Percentiles rank a stretch among this genome's conserved stretches.
Conservation (phyloP, 352 stramenopile genomes). For the Globisporangium barbulae region DNA sequence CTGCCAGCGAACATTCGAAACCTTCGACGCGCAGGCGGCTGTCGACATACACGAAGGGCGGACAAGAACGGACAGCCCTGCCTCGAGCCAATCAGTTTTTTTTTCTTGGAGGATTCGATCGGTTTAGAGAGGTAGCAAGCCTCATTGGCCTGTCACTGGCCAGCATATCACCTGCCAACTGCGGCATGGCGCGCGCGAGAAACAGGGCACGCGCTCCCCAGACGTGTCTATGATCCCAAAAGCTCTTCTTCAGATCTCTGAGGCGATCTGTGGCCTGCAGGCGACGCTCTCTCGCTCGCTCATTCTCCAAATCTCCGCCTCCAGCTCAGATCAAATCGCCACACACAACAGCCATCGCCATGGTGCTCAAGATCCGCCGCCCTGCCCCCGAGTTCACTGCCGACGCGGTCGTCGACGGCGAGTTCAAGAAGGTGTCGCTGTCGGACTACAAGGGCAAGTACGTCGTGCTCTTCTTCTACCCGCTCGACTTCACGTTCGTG, state of each 20-base stretch:
- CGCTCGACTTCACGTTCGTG: constrained; percentile 90
- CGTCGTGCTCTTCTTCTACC: constrained; percentile 92
- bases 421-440: constrained; percentile 82
- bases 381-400: constrained; percentile 72
- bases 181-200: not conserved
- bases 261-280: not conserved
- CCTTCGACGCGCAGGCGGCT: too few species aligned
- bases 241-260: not conserved
- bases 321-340: not conserved
- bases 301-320: not conserved
- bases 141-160: not conserved
- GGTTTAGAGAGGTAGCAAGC: not conserved
- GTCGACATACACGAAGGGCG: constrained; percentile 14
- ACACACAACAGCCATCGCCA: constrained; percentile 12
- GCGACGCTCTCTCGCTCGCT: not conserved
- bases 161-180: not conserved
- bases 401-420: constrained; percentile 68
- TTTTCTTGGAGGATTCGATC: not conserved
- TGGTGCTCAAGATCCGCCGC: constrained; percentile 64
- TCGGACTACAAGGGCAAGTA: constrained; percentile 88
- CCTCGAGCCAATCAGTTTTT: not conserved
- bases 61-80: constrained; percentile 5
- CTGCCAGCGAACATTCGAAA: too few species aligned
- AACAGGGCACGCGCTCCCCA: not conserved
- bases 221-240: not conserved